phyloP scores from a whole-genome alignment of 2,329 filamentous ascomycete genomes.

The Penicillium decumbens region DNA sequence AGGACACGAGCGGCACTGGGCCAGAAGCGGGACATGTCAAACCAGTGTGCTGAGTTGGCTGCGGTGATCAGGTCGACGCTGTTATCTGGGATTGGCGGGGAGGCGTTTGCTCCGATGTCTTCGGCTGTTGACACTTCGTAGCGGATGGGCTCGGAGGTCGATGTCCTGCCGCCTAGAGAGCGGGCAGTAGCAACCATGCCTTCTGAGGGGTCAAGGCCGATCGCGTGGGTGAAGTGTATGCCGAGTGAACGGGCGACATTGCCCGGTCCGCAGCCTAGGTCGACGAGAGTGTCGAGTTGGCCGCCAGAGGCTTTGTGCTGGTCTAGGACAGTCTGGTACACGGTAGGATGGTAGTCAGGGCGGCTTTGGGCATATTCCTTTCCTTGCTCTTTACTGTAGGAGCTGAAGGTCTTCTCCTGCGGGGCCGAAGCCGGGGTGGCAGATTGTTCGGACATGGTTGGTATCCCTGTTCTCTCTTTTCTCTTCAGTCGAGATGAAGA shows the following conservation, averaged over 20 bases:
- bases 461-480: background rate
- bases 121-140: slow-evolving; percentile 47
- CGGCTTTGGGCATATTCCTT: slow-evolving; percentile 40
- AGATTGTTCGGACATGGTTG: slow-evolving; percentile 3
- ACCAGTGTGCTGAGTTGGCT: slow-evolving; percentile 55
- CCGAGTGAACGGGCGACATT: slow-evolving; percentile 46
- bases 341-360: slow-evolving; percentile 46
- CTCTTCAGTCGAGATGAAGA: background rate
- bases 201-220: slow-evolving; percentile 51
- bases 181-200: slow-evolving; percentile 52
- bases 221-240: slow-evolving; percentile 43
- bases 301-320: slow-evolving; percentile 48
- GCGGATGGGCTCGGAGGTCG: slow-evolving; percentile 33
- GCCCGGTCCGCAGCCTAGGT: slow-evolving; percentile 57
- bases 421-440: slow-evolving; percentile 4
- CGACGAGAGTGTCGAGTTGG: slow-evolving; percentile 44
- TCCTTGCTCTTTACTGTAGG: slow-evolving; percentile 19
- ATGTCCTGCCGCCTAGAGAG: slow-evolving; percentile 32
- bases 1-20: slow-evolving; percentile 44
- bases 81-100: slow-evolving; percentile 27
- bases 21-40: slow-evolving; percentile 53
- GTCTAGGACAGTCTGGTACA: slow-evolving; percentile 47
- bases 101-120: slow-evolving; percentile 34
- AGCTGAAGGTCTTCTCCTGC: slow-evolving; percentile 19
- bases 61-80: slow-evolving; percentile 50